Percentiles rank a stretch among this genome's conserved stretches.
Conservation (phyloP, 106 monocot species). For the Platanthera zijinensis region DNA sequence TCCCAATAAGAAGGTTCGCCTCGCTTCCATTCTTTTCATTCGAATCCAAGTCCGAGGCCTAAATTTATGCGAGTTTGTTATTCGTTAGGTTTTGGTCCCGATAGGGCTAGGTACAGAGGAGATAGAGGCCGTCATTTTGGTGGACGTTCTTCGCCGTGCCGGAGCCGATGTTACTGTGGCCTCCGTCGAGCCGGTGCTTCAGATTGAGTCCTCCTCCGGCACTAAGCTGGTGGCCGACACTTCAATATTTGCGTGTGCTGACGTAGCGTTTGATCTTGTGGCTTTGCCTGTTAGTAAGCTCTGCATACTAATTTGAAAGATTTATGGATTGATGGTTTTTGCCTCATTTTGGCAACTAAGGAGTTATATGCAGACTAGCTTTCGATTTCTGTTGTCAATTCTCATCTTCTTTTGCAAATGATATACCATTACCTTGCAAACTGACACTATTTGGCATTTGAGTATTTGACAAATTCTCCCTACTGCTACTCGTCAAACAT, state of each 20-base stretch:
- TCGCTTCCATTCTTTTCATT: not conserved
- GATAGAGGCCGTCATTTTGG: constrained; percentile 85
- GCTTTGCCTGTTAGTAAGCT: constrained; percentile 56
- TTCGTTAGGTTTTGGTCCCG: constrained; percentile 58
- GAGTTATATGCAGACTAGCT: not conserved
- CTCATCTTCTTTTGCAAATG: not conserved
- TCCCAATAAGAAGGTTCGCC: constrained; percentile 44
- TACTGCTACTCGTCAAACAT: too few species aligned
- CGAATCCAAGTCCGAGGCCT: not conserved
- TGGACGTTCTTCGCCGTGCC: constrained; percentile 71
- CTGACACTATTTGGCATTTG: too few species aligned
- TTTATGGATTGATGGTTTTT: not conserved
- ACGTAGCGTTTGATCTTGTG: constrained; percentile 69
- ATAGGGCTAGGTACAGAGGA: constrained; percentile 85
- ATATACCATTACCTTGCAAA: too few species aligned
- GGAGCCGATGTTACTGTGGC: constrained; percentile 68
- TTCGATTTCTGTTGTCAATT: not conserved
- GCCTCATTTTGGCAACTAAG: not conserved
- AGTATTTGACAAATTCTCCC: too few species aligned
- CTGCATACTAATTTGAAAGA: not conserved
- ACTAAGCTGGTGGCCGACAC: constrained; percentile 63
- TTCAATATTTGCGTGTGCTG: constrained; percentile 44
- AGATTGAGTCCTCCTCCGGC: constrained; percentile 58
- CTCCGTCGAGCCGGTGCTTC: constrained; percentile 60
- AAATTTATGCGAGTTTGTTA: not conserved